A percentile compares a stretch with the other conserved stretches of the same genome.
These are phyloP conservation scores for Backusella westeae DNA, from an alignment of 192 early-diverging fungal species.

Conservation along the genomic window DNA sequence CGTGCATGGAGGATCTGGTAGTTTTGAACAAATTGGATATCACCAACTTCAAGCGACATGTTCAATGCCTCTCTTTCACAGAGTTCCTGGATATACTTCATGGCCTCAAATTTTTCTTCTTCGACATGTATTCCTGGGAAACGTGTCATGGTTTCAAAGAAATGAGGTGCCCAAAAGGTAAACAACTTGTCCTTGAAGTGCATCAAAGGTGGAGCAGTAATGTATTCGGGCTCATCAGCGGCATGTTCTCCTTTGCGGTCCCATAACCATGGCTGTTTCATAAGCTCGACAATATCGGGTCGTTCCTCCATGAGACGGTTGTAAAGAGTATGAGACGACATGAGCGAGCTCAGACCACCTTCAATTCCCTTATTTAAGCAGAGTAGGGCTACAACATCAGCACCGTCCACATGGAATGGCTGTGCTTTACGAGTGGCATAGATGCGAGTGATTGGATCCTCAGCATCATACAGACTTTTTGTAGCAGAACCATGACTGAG, in stretches of 20 bases:
- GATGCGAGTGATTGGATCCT: conserved; percentile 34
- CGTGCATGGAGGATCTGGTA: conserved; percentile 40
- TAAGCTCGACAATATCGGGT: conserved; percentile 31
- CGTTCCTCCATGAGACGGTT: conserved; percentile 23
- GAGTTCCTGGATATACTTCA: conserved; percentile 34
- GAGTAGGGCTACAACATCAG: conserved; percentile 35
- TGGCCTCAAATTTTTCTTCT: conserved; percentile 32
- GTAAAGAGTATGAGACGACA: conserved; percentile 42
- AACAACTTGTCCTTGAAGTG: conserved; percentile 31
- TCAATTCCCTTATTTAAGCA: conserved; percentile 27
- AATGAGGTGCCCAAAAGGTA: conserved; percentile 38
- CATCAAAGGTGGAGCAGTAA: conserved; percentile 14
- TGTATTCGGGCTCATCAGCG: conserved; percentile 15
- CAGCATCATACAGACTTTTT: conserved; percentile 23
- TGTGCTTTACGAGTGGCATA: conserved; percentile 42
- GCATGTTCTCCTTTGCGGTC: conserved; percentile 36
- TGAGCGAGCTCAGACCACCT: conserved; percentile 33
- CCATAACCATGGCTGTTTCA: conserved; percentile 36
- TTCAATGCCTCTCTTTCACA: conserved; percentile 29
- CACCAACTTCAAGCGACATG: conserved; percentile 30
- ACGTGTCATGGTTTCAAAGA: conserved; percentile 34
- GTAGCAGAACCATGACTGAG: conserved; percentile 24
- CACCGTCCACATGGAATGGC: conserved; percentile 38
- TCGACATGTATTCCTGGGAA: conserved; percentile 22
- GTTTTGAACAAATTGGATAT: conserved; percentile 41